Evolutionary conservation across 306 rosid species (phyloP), one percentile per base, ranked within the genome.

Genomic region (Lupinus albus): DNA sequence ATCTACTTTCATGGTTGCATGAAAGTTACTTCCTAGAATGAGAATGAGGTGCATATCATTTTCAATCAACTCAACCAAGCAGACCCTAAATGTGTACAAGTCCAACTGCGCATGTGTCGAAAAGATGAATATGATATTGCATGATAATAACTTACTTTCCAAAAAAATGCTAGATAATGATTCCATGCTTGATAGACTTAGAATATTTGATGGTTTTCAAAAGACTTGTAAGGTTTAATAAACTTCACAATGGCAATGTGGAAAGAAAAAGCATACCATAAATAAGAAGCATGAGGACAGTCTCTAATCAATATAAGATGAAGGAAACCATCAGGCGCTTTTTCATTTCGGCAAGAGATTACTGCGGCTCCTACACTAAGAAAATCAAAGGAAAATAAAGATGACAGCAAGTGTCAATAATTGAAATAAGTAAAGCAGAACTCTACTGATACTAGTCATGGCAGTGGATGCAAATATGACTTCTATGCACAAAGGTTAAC

Each of bases 301-400:
- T 89, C 93, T 76, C 80, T 86, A 58, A 92, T 89, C 82, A 88
- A 67, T 60, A 92, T 80, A 54, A 92, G 96, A 80, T 92, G 88
- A 49, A 92, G 80, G 80, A 89, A 88, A 69, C 98, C 98, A 5
- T 89, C 96, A 7, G 98, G 98, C 61, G 98, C 96, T 47, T 78
- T 89, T 76, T 92, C 96, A 70, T 92, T 92, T 61, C 94, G 83
- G 77, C 85, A 80, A 17, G 98, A 86, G 58, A 89, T 93, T 57
- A 93, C 75, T 30, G 98, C 98, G 55, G 98, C 97, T 61, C 98
- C 98, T 5, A 93, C 78, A 67, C 94, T 89, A 62, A 93, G 82
- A 85, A 76, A 93, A 51, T 41, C 8, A 32, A 39, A 32, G 20
- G 39, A 60, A 21, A 75, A 49, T 16, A 67, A 61, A 71, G 7